Conservation (phyloP, 768 basidiomycete genomes). For the Pleurotus cornucopiae region DNA sequence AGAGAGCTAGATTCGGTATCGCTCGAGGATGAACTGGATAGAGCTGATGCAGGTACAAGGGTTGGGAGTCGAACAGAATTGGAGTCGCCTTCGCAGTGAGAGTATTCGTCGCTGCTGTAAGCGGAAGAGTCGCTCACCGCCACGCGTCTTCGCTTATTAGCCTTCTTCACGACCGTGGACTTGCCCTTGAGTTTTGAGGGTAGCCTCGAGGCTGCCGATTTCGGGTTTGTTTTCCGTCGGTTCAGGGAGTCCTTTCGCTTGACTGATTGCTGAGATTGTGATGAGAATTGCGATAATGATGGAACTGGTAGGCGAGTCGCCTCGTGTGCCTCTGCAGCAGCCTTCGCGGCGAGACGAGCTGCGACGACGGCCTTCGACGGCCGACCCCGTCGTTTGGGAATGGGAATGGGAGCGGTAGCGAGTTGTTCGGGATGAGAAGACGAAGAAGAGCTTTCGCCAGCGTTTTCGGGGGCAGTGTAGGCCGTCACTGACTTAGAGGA, state of each 20-base stretch:
- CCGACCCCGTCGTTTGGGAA: conserved; percentile 51
- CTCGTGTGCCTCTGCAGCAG: conserved; percentile 12
- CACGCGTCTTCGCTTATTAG: conserved; percentile 30
- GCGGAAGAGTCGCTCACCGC: conserved; percentile 22
- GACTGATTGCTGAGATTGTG: conserved; percentile 7
- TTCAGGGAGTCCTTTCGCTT: conserved; percentile 13
- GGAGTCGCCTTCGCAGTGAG: conserved; percentile 22
- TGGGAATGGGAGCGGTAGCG: conserved; percentile 13
- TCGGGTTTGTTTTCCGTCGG: conserved; percentile 17
- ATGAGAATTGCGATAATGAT: conserved; percentile 11
- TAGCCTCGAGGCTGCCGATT: conserved; percentile 16
- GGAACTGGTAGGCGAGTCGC: conserved; percentile 13
- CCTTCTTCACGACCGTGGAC: conserved; percentile 23
- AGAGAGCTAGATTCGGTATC: conserved; percentile 35
- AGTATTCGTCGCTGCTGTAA: conserved; percentile 35
- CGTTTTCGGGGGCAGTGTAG: conserved; percentile 32
- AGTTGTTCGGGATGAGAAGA: conserved; percentile 13
- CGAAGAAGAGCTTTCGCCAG: conserved; percentile 23
- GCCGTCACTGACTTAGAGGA: conserved; percentile 26
- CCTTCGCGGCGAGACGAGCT: conserved; percentile 25
- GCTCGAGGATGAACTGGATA: conserved; percentile 44
- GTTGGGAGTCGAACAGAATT: conserved; percentile 52
- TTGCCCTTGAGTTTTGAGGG: conserved; percentile 24
- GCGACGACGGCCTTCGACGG: conserved; percentile 45
- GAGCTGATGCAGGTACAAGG: conserved; percentile 61